Evolutionary conservation across 2,329 filamentous ascomycete genomes (phyloP), one percentile per base, ranked within the genome.

Genomic region (Chaetomium sp.): DNA sequence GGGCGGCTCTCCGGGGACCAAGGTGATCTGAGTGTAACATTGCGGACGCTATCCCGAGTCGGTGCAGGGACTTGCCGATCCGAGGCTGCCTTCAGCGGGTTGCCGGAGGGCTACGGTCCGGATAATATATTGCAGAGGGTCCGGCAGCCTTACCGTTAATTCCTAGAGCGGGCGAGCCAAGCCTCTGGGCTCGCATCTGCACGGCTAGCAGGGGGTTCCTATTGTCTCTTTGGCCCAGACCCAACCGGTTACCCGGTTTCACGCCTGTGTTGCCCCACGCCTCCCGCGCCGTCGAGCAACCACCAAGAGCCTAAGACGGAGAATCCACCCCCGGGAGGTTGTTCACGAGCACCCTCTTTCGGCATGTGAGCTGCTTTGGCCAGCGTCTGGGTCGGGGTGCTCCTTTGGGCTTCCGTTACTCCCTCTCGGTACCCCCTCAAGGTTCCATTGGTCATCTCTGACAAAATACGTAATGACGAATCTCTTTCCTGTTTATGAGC

Each of bases 81-180:
- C 61, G 57, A 61, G 16, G 7, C 47, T 33, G 45, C 27, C 31
- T 23, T 33, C 31, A 57, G 27, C 29, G 55, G 60, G 51, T 16
- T 1, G 19, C 25, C 68, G 68, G 68, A 70, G 47, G 42, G 12
- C 63, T 7, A 57, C 2, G 63, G 38, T 70, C 68, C 68, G 68
- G 57, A 7, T 21, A 21, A 38, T 55, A 51, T 31, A 47, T 45
- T 57, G 25, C 45, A 54, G 47, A 47, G 19, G 42, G 31, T 25
- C 60, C 67, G 67, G 69, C 60, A 67, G 61, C 66, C 60, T 62
- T 68, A 65, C 69, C 69, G 66, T 66, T 49, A 68, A 35, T 55
- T 51, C 67, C 67, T 67, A 57, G 58, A 62, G 57, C 58, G 64
- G 62, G 21, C 57, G 62, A 67, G 68, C 68, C 68, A 70, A 70